These are phyloP conservation scores for Cicer chorassanicum DNA, from an alignment of 306 rosid genomes.

Conservation along the genomic window DNA sequence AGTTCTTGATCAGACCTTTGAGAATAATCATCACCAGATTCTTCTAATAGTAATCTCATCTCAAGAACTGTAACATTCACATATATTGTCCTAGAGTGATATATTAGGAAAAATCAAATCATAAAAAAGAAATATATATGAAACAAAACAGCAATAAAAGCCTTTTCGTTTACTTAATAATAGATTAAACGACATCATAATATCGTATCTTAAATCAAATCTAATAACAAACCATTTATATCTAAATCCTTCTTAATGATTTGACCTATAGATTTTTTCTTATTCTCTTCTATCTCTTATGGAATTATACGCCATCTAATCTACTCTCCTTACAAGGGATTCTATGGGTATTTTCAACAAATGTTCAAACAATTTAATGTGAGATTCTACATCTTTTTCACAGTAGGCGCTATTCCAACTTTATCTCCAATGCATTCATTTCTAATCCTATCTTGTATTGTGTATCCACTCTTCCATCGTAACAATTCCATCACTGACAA, in stretches of 20 bases:
- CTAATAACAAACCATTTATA: background rate
- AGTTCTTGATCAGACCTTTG: constrained; percentile 58
- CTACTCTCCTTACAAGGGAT: background rate
- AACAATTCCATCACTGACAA: background rate
- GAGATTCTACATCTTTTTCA: constrained; percentile 7
- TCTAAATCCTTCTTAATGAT: constrained; percentile 4
- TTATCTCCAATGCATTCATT: constrained; percentile 4
- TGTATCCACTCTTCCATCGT: background rate
- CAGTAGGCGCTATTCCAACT: background rate
- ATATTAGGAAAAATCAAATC: background rate
- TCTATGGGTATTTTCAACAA: background rate
- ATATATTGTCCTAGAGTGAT: constrained; percentile 13
- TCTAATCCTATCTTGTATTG: background rate
- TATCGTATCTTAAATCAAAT: constrained; percentile 2
- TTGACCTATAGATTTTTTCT: constrained; percentile 1
- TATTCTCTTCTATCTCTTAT: constrained; percentile 1
- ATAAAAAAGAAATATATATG: background rate
- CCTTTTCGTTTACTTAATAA: background rate
- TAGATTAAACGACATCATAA: background rate
- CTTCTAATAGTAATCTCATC: constrained; percentile 66
- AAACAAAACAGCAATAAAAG: background rate
- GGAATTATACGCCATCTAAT: background rate
- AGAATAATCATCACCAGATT: constrained; percentile 51
- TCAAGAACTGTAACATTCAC: constrained; percentile 59
- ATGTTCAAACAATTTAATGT: constrained; percentile 2